These are phyloP conservation scores for Ogataea glucozyma DNA, from an alignment of 805 yeast species.

Conservation along the genomic window DNA sequence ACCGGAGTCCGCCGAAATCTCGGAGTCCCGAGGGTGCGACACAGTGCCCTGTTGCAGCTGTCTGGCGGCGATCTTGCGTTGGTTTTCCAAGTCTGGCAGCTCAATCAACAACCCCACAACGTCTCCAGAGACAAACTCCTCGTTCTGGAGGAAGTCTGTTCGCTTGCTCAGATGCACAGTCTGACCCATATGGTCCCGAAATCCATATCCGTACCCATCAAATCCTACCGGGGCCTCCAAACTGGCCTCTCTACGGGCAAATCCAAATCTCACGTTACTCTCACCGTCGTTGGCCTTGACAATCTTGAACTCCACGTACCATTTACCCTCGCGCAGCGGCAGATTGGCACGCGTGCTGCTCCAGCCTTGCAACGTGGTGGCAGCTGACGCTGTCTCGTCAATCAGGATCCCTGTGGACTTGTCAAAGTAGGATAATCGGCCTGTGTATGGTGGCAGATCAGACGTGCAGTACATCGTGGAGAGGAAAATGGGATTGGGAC, in stretches of 20 bases:
- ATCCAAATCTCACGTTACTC: slow-evolving; percentile 72
- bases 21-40: slow-evolving; percentile 22
- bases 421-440: slow-evolving; percentile 66
- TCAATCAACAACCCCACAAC: slow-evolving; percentile 74
- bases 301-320: slow-evolving; percentile 77
- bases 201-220: slow-evolving; percentile 91
- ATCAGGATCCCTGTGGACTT: slow-evolving; percentile 58
- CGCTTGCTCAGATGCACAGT: slow-evolving; percentile 76
- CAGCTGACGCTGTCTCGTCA: slow-evolving; percentile 40
- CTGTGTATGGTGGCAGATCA: slow-evolving; percentile 67
- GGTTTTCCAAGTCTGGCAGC: slow-evolving; percentile 57
- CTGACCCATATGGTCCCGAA: slow-evolving; percentile 77
- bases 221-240: slow-evolving; percentile 95
- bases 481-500: slow-evolving; percentile 61
- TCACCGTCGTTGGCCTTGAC: slow-evolving; percentile 29
- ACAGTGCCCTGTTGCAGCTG: slow-evolving; percentile 36
- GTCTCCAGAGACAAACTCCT: slow-evolving; percentile 70
- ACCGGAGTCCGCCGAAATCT: background rate
- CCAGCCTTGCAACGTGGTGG: slow-evolving; percentile 75
- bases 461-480: slow-evolving; percentile 66
- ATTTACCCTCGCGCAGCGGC: slow-evolving; percentile 73
- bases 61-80: slow-evolving; percentile 41
- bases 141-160: slow-evolving; percentile 47
- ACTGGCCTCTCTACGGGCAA: slow-evolving; percentile 82
- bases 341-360: slow-evolving; percentile 73